phyloP scores from a whole-genome alignment of 83 land plant genomes.

The Diphasiastrum complanatum region DNA sequence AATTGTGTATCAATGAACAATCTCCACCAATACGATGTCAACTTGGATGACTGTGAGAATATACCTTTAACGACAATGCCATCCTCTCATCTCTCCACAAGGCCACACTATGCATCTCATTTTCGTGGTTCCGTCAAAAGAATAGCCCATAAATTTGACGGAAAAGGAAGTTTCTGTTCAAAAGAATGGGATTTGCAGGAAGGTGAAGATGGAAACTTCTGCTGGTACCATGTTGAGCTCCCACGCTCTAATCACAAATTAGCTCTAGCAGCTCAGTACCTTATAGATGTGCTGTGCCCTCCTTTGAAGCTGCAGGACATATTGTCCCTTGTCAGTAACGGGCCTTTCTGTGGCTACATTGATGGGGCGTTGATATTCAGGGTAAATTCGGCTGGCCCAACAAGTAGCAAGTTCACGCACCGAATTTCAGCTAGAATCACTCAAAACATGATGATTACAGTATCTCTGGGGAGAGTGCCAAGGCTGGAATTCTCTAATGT shows the following conservation, averaged over 20 bases:
- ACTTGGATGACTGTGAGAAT: too few relatives aligned
- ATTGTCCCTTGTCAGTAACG: conserved; percentile 66
- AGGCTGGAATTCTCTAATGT: conserved; percentile 57
- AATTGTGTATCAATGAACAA: too few relatives aligned
- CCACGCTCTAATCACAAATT: conserved; percentile 59
- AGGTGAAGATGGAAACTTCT: too few relatives aligned
- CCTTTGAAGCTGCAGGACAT: conserved; percentile 90
- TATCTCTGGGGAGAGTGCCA: conserved; percentile 73
- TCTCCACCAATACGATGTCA: too few relatives aligned
- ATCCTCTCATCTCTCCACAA: too few relatives aligned
- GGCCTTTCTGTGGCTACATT: conserved; percentile 74
- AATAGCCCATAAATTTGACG: too few relatives aligned
- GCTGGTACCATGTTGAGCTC: conserved; percentile 91
- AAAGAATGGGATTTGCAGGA: too few relatives aligned
- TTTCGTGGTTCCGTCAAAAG: too few relatives aligned
- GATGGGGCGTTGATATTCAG: conserved; percentile 76
- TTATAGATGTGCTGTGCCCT: conserved; percentile 78
- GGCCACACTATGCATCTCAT: too few relatives aligned
- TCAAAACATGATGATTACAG: conserved; percentile 65
- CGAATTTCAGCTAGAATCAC: conserved; percentile 69
- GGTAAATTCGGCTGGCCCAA: conserved; percentile 77
- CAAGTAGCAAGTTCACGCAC: conserved; percentile 63
- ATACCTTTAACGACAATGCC: too few relatives aligned
- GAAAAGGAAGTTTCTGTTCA: too few relatives aligned
- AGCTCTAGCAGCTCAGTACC: conserved; percentile 65